Percentiles rank a stretch among this genome's conserved stretches.
Evolutionary conservation across 176 grass and related monocot species (phyloP).

Genomic region (Neostapfia colusana): DNA sequence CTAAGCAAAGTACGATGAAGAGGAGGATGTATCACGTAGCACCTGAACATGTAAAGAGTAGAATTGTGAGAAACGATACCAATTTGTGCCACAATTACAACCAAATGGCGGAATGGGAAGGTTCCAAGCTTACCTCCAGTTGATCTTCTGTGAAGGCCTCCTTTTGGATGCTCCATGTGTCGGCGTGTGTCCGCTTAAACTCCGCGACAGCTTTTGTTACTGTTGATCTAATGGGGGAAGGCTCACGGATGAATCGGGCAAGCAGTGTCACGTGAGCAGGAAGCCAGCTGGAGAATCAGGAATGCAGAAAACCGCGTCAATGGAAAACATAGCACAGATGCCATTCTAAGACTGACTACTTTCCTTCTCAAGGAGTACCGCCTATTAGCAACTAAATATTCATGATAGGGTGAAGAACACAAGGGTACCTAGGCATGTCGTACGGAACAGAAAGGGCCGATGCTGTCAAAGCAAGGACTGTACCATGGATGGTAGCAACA

Average conservation of each 20-base stretch:
- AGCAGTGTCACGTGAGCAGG: slow-evolving; percentile 84
- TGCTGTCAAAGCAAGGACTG: slow-evolving; percentile 85
- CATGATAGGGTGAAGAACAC: slow-evolving; percentile 12
- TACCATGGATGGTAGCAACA: slow-evolving; percentile 79
- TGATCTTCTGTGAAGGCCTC: slow-evolving; percentile 84
- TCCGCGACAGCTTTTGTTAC: slow-evolving; percentile 95
- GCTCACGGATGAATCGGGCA: slow-evolving; percentile 73
- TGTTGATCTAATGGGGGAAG: slow-evolving; percentile 75
- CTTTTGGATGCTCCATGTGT: slow-evolving; percentile 94
- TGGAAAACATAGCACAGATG: background rate
- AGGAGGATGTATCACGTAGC: slow-evolving; percentile 79
- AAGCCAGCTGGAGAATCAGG: slow-evolving; percentile 71
- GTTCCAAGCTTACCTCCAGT: slow-evolving; percentile 63
- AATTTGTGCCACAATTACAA: background rate
- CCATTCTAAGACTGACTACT: background rate
- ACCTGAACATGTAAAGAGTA: slow-evolving; percentile 51
- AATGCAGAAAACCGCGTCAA: background rate
- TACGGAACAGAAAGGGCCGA: slow-evolving; percentile 93
- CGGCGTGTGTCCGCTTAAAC: slow-evolving; percentile 88
- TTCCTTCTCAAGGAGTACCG: slow-evolving; percentile 15
- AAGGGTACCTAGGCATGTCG: slow-evolving; percentile 86
- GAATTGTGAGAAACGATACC: slow-evolving; percentile 6
- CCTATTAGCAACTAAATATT: slow-evolving; percentile 7
- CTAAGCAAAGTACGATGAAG: slow-evolving; percentile 91
- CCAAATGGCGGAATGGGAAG: slow-evolving; percentile 10